Conservation (phyloP, 345 rosid species). For the Euphorbia pulcherrima region DNA sequence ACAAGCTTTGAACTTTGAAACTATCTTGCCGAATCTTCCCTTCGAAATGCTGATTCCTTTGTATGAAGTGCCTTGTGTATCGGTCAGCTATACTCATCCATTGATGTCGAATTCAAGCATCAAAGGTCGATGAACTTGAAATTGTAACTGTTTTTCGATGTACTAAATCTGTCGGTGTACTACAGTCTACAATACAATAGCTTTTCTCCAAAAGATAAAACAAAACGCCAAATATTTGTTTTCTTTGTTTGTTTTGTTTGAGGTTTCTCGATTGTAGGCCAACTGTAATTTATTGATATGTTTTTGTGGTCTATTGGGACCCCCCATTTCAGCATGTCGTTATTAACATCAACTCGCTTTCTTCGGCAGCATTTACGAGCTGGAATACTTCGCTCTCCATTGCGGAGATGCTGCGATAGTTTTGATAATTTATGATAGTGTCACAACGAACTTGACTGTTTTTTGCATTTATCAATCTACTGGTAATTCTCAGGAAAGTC, state of each 20-base stretch:
- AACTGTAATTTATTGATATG: too few species aligned
- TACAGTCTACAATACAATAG: too few species aligned
- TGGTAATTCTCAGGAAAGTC: neutral
- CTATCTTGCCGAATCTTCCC: conserved; percentile 21
- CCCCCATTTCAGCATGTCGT: neutral
- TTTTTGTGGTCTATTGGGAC: too few species aligned
- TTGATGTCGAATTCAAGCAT: conserved; percentile 4
- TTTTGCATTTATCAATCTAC: neutral
- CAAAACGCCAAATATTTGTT: too few species aligned
- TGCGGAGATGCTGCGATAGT: conserved; percentile 3
- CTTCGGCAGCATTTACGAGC: neutral
- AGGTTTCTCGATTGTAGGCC: too few species aligned
- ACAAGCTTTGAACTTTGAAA: conserved; percentile 28
- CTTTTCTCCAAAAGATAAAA: too few species aligned
- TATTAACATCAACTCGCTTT: neutral
- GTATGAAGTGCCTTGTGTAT: neutral
- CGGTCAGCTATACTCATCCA: neutral
- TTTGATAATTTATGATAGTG: neutral
- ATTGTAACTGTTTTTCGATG: too few species aligned
- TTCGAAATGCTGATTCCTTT: conserved; percentile 22
- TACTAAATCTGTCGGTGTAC: too few species aligned
- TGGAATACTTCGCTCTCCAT: neutral
- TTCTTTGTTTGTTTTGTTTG: too few species aligned
- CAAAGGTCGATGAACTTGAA: conserved; percentile 4
- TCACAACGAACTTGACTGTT: neutral